Conservation (phyloP, 768 basidiomycete species). For the Russula griseocarnosa region DNA sequence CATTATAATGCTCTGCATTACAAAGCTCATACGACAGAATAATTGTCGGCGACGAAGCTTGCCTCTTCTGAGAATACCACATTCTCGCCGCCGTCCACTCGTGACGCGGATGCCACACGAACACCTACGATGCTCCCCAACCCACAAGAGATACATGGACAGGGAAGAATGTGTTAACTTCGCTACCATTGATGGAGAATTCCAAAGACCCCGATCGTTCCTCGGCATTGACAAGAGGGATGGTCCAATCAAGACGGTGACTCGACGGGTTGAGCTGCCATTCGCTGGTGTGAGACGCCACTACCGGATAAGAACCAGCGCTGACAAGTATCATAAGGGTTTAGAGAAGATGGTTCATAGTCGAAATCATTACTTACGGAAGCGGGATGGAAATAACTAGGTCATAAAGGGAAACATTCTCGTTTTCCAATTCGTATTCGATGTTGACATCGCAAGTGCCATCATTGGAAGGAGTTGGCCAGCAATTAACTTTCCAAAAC, state of each 20-base stretch:
- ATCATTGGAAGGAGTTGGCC: slow-evolving; percentile 89
- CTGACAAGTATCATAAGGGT: slow-evolving; percentile 36
- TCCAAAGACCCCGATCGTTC: slow-evolving; percentile 83
- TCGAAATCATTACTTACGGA: slow-evolving; percentile 56
- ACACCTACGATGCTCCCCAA: slow-evolving; percentile 80
- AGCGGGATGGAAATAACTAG: slow-evolving; percentile 89
- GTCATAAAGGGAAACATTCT: slow-evolving; percentile 74
- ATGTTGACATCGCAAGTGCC: slow-evolving; percentile 94
- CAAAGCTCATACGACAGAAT: slow-evolving; percentile 38
- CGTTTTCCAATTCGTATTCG: slow-evolving; percentile 93
- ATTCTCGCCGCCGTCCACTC: slow-evolving; percentile 47
- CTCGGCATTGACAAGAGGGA: slow-evolving; percentile 58
- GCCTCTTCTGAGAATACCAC: slow-evolving; percentile 52
- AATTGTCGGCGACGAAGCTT: slow-evolving; percentile 47
- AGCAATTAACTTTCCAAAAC: slow-evolving; percentile 75
- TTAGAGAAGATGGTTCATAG: neutral
- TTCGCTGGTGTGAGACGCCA: slow-evolving; percentile 68
- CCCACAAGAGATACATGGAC: slow-evolving; percentile 75
- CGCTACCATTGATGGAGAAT: slow-evolving; percentile 84
- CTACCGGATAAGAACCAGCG: slow-evolving; percentile 79
- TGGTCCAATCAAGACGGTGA: slow-evolving; percentile 83
- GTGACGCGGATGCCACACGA: slow-evolving; percentile 55
- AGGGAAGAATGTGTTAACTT: slow-evolving; percentile 85
- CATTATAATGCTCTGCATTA: slow-evolving; percentile 1
- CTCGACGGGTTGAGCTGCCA: slow-evolving; percentile 80